Conservation (phyloP, 306 rosid species). For the Pachyrhizus erosus region DNA sequence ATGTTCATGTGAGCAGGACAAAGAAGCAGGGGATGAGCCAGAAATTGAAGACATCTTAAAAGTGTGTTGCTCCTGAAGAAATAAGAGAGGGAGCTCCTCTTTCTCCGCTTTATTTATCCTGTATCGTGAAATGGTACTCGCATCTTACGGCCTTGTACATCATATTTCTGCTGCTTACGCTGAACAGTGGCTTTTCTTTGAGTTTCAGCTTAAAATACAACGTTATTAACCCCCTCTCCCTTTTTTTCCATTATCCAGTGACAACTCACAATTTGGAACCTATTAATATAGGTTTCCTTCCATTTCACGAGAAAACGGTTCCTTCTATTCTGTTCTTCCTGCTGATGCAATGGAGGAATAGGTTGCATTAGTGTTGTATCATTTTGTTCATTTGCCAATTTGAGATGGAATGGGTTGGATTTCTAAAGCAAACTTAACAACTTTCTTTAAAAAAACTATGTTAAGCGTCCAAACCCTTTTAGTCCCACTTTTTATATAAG, state of each 20-base stretch:
- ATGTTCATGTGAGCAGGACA: slow-evolving; percentile 62
- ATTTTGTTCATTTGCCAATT: background rate
- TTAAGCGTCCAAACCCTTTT: background rate
- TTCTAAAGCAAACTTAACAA: background rate
- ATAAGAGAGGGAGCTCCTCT: background rate
- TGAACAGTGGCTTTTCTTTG: slow-evolving; percentile 20
- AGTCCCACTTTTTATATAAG: background rate
- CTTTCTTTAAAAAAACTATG: background rate
- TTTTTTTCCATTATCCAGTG: slow-evolving; percentile 19
- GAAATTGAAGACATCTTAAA: slow-evolving; percentile 75
- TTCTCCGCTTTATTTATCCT: slow-evolving; percentile 12
- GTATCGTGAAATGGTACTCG: background rate
- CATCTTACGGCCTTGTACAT: slow-evolving; percentile 31
- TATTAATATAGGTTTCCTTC: background rate
- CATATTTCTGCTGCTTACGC: slow-evolving; percentile 35
- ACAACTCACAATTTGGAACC: slow-evolving; percentile 17
- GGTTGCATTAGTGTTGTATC: background rate
- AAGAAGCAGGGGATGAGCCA: slow-evolving; percentile 97
- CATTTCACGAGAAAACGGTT: background rate
- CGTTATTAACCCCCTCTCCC: background rate
- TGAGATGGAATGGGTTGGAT: background rate
- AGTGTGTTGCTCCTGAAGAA: slow-evolving; percentile 73
- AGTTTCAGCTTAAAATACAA: slow-evolving; percentile 18
- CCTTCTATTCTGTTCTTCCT: background rate
- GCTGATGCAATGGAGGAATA: background rate